These are phyloP conservation scores for Epichloe hybrida DNA, from an alignment of 2,329 filamentous ascomycete species.

Conservation along the genomic window DNA sequence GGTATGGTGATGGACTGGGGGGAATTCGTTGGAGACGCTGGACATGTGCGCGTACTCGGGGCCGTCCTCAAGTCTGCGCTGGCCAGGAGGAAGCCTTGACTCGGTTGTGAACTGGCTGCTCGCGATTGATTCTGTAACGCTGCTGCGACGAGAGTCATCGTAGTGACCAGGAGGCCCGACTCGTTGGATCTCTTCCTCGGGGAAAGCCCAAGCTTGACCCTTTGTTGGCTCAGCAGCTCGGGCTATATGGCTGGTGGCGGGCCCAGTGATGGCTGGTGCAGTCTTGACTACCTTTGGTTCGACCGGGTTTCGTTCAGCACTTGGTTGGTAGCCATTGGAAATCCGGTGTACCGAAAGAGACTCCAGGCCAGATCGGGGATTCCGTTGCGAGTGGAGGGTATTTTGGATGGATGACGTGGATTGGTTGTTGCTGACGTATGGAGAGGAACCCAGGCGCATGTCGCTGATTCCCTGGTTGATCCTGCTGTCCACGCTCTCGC, in stretches of 20 bases:
- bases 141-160: slow-evolving; percentile 58
- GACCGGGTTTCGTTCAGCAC: slow-evolving; percentile 38
- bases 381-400: slow-evolving; percentile 53
- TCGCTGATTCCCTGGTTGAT: slow-evolving; percentile 61
- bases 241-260: slow-evolving; percentile 49
- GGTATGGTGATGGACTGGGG: slow-evolving; percentile 56
- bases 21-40: slow-evolving; percentile 39
- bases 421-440: slow-evolving; percentile 64
- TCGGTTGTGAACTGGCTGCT: slow-evolving; percentile 70
- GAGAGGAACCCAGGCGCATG: slow-evolving; percentile 51
- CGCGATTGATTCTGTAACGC: slow-evolving; percentile 62
- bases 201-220: slow-evolving; percentile 74
- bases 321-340: slow-evolving; percentile 52
- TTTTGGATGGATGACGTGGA: slow-evolving; percentile 64
- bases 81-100: slow-evolving; percentile 56
- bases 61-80: slow-evolving; percentile 56
- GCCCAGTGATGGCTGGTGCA: slow-evolving; percentile 65
- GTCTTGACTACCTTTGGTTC: slow-evolving; percentile 46
- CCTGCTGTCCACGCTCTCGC: slow-evolving; percentile 69
- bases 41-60: slow-evolving; percentile 37
- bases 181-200: slow-evolving; percentile 53
- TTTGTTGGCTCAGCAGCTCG: slow-evolving; percentile 67
- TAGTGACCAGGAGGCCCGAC: slow-evolving; percentile 30
- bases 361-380: slow-evolving; percentile 40
- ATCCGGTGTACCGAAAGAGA: slow-evolving; percentile 43